Evolutionary conservation across 2,329 filamentous ascomycete genomes (phyloP), one percentile per base, ranked within the genome.

Genomic region (Fonsecaea multimorphosa): DNA sequence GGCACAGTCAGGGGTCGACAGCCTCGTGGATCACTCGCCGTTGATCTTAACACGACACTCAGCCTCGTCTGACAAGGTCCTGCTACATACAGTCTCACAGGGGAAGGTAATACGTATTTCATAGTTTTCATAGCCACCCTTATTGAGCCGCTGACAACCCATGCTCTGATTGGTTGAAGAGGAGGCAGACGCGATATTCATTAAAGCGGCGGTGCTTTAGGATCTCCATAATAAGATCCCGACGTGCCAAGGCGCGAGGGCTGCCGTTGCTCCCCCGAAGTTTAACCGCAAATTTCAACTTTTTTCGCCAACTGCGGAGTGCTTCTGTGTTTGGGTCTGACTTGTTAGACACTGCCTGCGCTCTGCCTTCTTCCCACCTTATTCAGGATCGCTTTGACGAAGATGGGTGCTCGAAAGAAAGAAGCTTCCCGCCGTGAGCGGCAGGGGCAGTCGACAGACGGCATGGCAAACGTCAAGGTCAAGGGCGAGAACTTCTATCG

Each of bases 401-500:
- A 51, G 12, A 97, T 97, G 93, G 93, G 93, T 80, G 90, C 89
- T 74, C 89, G 87, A 74, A 98, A 98, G 85, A 97, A 97, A 81
- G 94, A 98, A 81, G 88, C 88, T 70, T 86, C 83, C 78, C 89
- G 94, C 81, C 90, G 91, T 78, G 86, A 85, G 82, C 91, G 93
- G 78, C 89, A 97, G 85, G 92, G 92, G 73, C 94, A 93, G 82
- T 86, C 86, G 57, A 86, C 87, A 72, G 90, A 95, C 87, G 92
- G 92, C 78, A 92, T 97, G 87, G 88, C 82, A 74, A 98, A 98
- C 82, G 91, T 98, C 76, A 92, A 89, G 75, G 85, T 88, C 73
- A 99, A 99, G 83, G 95, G 95, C 81, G 94, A 98, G 85, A 98
- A 98, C 84, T 99, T 98, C 83, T 98, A 98, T 83, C 88, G 91